A percentile compares a stretch with the other conserved stretches of the same genome.
Conservation (phyloP, 441 rosid species). For the Isatis lusitanica region DNA sequence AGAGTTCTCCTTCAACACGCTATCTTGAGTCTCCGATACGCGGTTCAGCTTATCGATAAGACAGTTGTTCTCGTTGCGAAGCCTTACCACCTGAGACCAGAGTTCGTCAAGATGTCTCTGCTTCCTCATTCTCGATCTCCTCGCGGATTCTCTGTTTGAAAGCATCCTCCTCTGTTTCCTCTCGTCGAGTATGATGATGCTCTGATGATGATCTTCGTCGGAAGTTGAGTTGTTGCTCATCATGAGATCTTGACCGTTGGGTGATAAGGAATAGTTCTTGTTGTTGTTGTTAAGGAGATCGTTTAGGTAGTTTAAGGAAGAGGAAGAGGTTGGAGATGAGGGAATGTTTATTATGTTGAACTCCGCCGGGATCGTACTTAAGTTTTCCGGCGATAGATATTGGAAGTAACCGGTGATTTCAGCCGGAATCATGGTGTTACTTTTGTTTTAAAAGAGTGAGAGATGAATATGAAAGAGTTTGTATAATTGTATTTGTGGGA, state of each 20-base stretch:
- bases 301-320: conserved; percentile 40
- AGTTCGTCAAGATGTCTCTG: conserved; percentile 71
- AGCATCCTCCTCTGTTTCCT: conserved; percentile 68
- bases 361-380: conserved; percentile 34
- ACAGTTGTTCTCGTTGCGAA: conserved; percentile 51
- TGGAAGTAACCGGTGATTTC: conserved; percentile 50
- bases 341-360: conserved; percentile 33
- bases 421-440: conserved; percentile 49
- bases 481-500: conserved; percentile 21
- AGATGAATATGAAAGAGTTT: neutral
- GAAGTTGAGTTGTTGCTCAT: conserved; percentile 67
- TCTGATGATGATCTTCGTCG: conserved; percentile 50
- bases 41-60: conserved; percentile 62
- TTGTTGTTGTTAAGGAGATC: conserved; percentile 28
- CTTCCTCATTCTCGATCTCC: conserved; percentile 70
- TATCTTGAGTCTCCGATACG: conserved; percentile 54
- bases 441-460: conserved; percentile 1
- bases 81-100: conserved; percentile 61
- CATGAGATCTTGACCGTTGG: conserved; percentile 39
- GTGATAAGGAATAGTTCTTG: conserved; percentile 39
- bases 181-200: conserved; percentile 51
- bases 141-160: conserved; percentile 67
- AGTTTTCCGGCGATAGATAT: conserved; percentile 44
- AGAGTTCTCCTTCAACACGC: conserved; percentile 57
- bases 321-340: conserved; percentile 33